A percentile compares a stretch with the other conserved stretches of the same genome.
Conservation (phyloP, 2,329 filamentous ascomycete species). For the Colletotrichum chlorophyti region DNA sequence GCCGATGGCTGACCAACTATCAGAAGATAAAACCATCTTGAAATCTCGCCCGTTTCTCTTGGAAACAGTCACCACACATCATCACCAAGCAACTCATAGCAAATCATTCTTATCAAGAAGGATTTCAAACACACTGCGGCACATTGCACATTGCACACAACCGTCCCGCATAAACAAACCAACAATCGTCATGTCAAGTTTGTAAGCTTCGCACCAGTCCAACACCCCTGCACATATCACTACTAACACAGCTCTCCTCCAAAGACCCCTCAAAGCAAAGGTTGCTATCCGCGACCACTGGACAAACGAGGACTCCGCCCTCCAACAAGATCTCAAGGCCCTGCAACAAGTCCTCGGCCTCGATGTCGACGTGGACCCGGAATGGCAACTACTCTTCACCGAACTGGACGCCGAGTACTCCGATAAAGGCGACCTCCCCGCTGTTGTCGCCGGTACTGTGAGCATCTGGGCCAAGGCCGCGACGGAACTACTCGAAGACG, state of each 20-base stretch:
- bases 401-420: constrained; percentile 45
- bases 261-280: constrained; percentile 52
- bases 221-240: too few species aligned
- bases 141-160: too few species aligned
- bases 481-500: constrained; percentile 48
- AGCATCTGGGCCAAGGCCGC: constrained; percentile 48
- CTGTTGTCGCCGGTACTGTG: constrained; percentile 43
- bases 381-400: constrained; percentile 50
- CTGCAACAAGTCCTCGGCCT: constrained; percentile 47
- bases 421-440: constrained; percentile 48
- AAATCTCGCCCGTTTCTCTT: too few species aligned
- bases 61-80: too few species aligned
- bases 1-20: too few species aligned
- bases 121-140: too few species aligned
- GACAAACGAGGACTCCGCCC: constrained; percentile 41
- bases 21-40: too few species aligned
- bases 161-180: too few species aligned
- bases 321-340: constrained; percentile 39
- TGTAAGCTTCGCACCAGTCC: neutral
- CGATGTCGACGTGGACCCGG: constrained; percentile 44
- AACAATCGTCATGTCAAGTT: neutral
- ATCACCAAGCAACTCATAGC: too few species aligned
- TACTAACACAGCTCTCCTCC: neutral
- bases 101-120: too few species aligned
- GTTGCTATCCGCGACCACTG: constrained; percentile 52